Conservation (phyloP, 2,329 filamentous ascomycete genomes). For the Cadophora sp. region DNA sequence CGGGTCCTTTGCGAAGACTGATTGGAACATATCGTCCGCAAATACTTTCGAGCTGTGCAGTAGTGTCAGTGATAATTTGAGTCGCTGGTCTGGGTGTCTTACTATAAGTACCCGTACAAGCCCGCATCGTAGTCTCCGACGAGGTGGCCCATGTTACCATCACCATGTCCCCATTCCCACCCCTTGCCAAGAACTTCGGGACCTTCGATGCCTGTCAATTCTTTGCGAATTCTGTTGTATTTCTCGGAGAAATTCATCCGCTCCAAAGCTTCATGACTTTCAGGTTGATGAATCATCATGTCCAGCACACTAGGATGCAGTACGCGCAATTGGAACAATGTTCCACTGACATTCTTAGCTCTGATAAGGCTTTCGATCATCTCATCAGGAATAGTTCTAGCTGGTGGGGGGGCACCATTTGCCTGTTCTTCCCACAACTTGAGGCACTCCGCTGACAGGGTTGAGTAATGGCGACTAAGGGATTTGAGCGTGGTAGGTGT, state of each 20-base stretch:
- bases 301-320: conserved; percentile 55
- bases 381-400: neutral
- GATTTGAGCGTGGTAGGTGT: conserved; percentile 44
- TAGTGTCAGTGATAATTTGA: neutral
- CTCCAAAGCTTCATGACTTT: conserved; percentile 49
- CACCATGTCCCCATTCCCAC: conserved; percentile 56
- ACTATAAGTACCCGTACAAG: conserved; percentile 59
- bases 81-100: neutral
- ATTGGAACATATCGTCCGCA: neutral
- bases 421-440: neutral
- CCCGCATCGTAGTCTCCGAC: conserved; percentile 61
- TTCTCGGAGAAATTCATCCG: conserved; percentile 54
- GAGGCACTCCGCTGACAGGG: neutral
- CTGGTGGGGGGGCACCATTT: neutral
- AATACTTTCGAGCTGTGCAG: neutral
- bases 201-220: conserved; percentile 57
- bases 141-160: conserved; percentile 59
- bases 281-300: conserved; percentile 40
- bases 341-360: neutral
- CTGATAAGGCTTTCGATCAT: neutral
- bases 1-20: neutral
- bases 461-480: conserved; percentile 6
- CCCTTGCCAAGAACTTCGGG: conserved; percentile 52
- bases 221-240: conserved; percentile 57
- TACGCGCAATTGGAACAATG: conserved; percentile 55